A percentile compares a stretch with the other conserved stretches of the same genome.
Evolutionary conservation across 2,329 filamentous ascomycete species (phyloP).

Genomic region (Saccharata proteae): DNA sequence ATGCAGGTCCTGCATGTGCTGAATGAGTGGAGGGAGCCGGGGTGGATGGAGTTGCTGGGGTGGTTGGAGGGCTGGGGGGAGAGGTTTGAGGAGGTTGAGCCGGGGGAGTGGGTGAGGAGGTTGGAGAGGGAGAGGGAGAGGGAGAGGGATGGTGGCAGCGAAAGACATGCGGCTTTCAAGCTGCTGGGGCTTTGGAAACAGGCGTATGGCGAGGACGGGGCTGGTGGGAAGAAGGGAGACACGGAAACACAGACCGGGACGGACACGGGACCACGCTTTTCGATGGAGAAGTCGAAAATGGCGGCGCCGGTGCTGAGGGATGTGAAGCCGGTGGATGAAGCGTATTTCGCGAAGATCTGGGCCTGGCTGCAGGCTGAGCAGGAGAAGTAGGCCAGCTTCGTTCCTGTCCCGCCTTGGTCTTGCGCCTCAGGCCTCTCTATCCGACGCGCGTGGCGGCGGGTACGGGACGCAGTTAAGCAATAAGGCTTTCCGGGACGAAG

Average conservation of each 20-base stretch:
- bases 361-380: constrained; percentile 16
- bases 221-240: constrained; percentile 3
- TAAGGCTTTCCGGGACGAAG: too few relatives aligned
- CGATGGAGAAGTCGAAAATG: constrained; percentile 20
- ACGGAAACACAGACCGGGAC: not conserved
- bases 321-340: constrained; percentile 30
- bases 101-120: constrained; percentile 30
- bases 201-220: constrained; percentile 21
- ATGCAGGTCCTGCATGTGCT: constrained; percentile 36
- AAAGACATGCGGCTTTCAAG: constrained; percentile 33
- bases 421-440: too few relatives aligned
- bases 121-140: constrained; percentile 23
- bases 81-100: constrained; percentile 29
- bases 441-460: too few relatives aligned
- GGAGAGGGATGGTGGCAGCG: not conserved
- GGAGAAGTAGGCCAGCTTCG: constrained; percentile 1
- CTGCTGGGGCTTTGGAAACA: constrained; percentile 40
- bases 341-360: constrained; percentile 33
- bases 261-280: constrained; percentile 17
- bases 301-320: constrained; percentile 23
- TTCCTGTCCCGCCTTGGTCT: too few relatives aligned
- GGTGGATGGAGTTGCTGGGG: constrained; percentile 34
- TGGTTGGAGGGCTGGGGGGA: constrained; percentile 30
- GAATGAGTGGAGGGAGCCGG: constrained; percentile 32
- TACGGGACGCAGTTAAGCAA: too few relatives aligned